Evolutionary conservation across 2,329 filamentous ascomycete species (phyloP).

Genomic region (Plectosphaerella cucumerina): DNA sequence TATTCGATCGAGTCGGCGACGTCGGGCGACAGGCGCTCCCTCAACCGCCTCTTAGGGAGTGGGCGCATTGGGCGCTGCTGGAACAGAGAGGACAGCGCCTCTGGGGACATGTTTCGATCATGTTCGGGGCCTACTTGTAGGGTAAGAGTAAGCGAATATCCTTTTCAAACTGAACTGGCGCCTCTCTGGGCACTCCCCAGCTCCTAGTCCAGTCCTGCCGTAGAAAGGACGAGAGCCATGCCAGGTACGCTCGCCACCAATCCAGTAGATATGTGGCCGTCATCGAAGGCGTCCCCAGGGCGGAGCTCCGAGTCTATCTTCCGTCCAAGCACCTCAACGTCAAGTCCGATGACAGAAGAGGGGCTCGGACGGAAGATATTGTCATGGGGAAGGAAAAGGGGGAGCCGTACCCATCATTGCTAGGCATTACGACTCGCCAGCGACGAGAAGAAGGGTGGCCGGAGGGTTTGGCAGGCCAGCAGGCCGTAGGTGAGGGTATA

Average conservation of each 20-base stretch:
- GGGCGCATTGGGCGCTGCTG: constrained; percentile 91
- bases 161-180: too few relatives aligned
- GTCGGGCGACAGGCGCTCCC: constrained; percentile 82
- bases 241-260: background rate
- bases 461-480: too few relatives aligned
- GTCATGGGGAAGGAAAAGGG: too few relatives aligned
- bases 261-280: background rate
- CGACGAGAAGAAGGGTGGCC: too few relatives aligned
- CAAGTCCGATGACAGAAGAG: too few relatives aligned
- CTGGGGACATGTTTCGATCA: constrained; percentile 58
- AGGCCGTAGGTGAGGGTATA: too few relatives aligned
- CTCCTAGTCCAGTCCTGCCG: too few relatives aligned
- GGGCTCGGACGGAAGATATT: background rate
- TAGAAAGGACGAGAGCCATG: too few relatives aligned
- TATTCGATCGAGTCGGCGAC: constrained; percentile 79
- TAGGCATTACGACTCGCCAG: too few relatives aligned
- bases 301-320: too few relatives aligned
- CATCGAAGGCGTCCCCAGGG: background rate
- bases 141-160: constrained; percentile 6
- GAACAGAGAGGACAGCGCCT: constrained; percentile 76
- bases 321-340: too few relatives aligned
- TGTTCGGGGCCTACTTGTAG: constrained; percentile 29
- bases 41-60: constrained; percentile 81
- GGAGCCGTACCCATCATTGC: background rate
- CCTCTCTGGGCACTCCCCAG: too few relatives aligned